Evolutionary conservation across 805 yeast species (phyloP).

Genomic region (Zygosaccharomyces siamensis): DNA sequence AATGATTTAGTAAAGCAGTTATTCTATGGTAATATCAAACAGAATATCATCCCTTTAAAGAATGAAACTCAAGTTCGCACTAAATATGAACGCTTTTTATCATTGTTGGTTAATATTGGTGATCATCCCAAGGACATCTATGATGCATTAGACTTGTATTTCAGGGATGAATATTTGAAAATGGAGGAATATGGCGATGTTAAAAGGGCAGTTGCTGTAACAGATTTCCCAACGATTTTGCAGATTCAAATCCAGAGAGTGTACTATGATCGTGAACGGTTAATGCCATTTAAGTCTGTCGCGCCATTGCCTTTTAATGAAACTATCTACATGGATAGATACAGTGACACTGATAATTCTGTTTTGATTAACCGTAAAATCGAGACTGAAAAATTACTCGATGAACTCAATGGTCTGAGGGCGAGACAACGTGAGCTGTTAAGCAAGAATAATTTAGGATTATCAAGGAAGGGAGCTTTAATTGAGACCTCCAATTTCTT

Average conservation of each 20-base stretch:
- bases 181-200: conserved; percentile 69
- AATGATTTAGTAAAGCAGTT: conserved; percentile 71
- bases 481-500: conserved; percentile 55
- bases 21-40: conserved; percentile 83
- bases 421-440: conserved; percentile 41
- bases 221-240: conserved; percentile 69
- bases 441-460: conserved; percentile 45
- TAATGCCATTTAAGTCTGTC: conserved; percentile 73
- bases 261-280: conserved; percentile 69
- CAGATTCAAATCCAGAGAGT: conserved; percentile 95
- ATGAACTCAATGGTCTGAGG: conserved; percentile 43
- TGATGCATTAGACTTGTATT: conserved; percentile 83
- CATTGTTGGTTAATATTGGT: conserved; percentile 78
- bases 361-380: conserved; percentile 48
- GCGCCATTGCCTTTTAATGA: conserved; percentile 81
- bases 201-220: conserved; percentile 65
- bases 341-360: conserved; percentile 61
- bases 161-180: conserved; percentile 59
- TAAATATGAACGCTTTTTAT: conserved; percentile 70
- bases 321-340: conserved; percentile 79
- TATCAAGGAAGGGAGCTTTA: conserved; percentile 48
- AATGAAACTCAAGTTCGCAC: conserved; percentile 38
- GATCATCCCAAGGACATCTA: conserved; percentile 86
- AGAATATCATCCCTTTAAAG: conserved; percentile 55
- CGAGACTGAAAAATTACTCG: conserved; percentile 58